A percentile compares a stretch with the other conserved stretches of the same genome.
These are phyloP conservation scores for Pseudotsuga menziesii DNA, from an alignment of 75 land plant genomes.

Conservation along the genomic window DNA sequence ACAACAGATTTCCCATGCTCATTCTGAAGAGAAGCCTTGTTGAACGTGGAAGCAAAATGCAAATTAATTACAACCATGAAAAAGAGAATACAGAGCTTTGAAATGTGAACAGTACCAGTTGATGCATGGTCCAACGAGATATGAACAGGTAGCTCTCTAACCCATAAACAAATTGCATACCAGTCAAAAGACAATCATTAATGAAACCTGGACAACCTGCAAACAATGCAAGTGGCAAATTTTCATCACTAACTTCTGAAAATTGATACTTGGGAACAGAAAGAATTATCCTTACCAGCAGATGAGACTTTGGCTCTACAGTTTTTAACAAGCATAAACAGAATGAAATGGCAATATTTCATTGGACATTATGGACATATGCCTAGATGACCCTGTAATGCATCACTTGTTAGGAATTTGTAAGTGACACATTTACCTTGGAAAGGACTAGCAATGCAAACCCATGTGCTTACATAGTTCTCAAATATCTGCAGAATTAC, in stretches of 20 bases:
- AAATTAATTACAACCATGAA: neutral
- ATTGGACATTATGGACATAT: neutral
- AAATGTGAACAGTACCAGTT: conserved; percentile 52
- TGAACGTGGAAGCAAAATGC: neutral
- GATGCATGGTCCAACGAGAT: conserved; percentile 92
- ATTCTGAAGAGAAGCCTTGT: neutral
- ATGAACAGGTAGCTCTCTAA: conserved; percentile 86
- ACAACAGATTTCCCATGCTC: neutral
- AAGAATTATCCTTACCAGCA: neutral
- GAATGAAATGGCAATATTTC: neutral
- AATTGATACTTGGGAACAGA: neutral
- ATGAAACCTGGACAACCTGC: conserved; percentile 97
- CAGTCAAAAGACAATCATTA: conserved; percentile 84
- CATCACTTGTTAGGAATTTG: neutral
- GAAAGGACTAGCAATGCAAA: conserved; percentile 75
- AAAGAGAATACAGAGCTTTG: neutral
- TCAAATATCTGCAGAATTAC: conserved; percentile 53
- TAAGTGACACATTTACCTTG: conserved; percentile 53
- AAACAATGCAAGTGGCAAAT: conserved; percentile 1
- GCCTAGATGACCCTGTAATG: neutral
- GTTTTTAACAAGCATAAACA: neutral
- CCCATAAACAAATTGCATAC: conserved; percentile 88
- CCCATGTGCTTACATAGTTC: conserved; percentile 83
- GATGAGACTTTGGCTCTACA: neutral
- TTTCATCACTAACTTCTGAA: neutral